A percentile compares a stretch with the other conserved stretches of the same genome.
phyloP scores from a whole-genome alignment of 2,329 filamentous ascomycete species.

The Hypoxylon sp. region DNA sequence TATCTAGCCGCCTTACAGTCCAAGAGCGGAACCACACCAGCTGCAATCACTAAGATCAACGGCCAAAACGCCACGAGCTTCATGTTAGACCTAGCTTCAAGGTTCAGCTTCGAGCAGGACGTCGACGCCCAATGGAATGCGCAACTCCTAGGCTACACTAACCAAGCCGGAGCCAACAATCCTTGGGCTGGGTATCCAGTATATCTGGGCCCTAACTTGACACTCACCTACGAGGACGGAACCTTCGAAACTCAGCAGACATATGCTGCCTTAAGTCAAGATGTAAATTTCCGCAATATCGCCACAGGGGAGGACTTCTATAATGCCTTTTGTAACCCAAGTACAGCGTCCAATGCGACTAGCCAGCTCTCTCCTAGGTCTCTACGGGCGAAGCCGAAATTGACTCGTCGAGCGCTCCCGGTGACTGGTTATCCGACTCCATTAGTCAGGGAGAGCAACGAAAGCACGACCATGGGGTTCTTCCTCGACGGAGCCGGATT shows the following conservation, averaged over 20 bases:
- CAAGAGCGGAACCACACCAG: constrained; percentile 55
- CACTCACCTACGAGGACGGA: constrained; percentile 56
- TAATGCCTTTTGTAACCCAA: constrained; percentile 55
- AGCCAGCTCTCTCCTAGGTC: background rate
- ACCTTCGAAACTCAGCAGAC: constrained; percentile 49
- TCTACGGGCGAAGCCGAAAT: constrained; percentile 19
- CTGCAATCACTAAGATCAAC: constrained; percentile 69
- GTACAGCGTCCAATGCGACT: constrained; percentile 13
- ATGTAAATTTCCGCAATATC: constrained; percentile 53
- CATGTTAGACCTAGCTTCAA: constrained; percentile 63
- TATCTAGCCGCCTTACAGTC: constrained; percentile 44
- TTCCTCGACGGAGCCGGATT: constrained; percentile 53
- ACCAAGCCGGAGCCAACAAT: constrained; percentile 31
- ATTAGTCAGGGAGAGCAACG: constrained; percentile 50
- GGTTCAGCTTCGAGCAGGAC: constrained; percentile 66
- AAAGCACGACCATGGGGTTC: constrained; percentile 55
- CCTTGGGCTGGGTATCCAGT: constrained; percentile 48
- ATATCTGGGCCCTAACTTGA: constrained; percentile 53
- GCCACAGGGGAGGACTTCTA: constrained; percentile 57
- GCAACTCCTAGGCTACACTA: constrained; percentile 52
- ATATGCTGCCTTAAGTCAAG: constrained; percentile 33
- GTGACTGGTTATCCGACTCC: constrained; percentile 51
- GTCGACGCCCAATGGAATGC: constrained; percentile 68
- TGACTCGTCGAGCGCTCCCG: constrained; percentile 40
- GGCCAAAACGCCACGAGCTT: constrained; percentile 67